Evolutionary conservation across 129 eudicot species (phyloP).

Genomic region (Helichrysum umbraculigerum): DNA sequence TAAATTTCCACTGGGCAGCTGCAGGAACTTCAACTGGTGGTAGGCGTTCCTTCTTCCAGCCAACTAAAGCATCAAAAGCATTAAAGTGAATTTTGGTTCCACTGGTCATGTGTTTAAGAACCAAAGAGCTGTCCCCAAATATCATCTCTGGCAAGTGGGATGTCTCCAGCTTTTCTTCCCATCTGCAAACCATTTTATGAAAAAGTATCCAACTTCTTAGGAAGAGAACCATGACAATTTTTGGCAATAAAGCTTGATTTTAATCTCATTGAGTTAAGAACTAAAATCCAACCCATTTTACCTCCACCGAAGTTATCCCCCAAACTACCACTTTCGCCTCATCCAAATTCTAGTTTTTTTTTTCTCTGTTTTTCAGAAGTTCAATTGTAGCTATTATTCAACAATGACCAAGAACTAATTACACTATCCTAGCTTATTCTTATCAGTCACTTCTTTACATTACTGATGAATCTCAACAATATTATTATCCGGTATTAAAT

Average conservation of each 20-base stretch:
- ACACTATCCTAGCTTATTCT: background rate
- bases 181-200: slow-evolving; percentile 49
- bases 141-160: slow-evolving; percentile 94
- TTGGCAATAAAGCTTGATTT: background rate
- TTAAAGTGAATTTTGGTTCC: slow-evolving; percentile 67
- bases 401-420: too few relatives aligned
- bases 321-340: too few relatives aligned
- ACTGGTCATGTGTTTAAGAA: slow-evolving; percentile 72
- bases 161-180: slow-evolving; percentile 96
- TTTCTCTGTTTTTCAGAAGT: background rate
- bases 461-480: background rate
- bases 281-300: background rate
- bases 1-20: slow-evolving; percentile 88
- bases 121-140: slow-evolving; percentile 83
- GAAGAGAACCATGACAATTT: background rate
- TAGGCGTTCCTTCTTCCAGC: slow-evolving; percentile 85
- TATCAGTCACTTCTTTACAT: background rate
- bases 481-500: background rate
- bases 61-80: slow-evolving; percentile 85
- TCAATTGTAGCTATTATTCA: background rate
- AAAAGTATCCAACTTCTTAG: background rate
- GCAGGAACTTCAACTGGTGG: slow-evolving; percentile 99
- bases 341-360: too few relatives aligned
- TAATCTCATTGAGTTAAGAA: too few relatives aligned
- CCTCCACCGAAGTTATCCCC: too few relatives aligned